phyloP scores from a whole-genome alignment of 2,329 filamentous ascomycete species.

The Magnaporthiopsis incrustans region DNA sequence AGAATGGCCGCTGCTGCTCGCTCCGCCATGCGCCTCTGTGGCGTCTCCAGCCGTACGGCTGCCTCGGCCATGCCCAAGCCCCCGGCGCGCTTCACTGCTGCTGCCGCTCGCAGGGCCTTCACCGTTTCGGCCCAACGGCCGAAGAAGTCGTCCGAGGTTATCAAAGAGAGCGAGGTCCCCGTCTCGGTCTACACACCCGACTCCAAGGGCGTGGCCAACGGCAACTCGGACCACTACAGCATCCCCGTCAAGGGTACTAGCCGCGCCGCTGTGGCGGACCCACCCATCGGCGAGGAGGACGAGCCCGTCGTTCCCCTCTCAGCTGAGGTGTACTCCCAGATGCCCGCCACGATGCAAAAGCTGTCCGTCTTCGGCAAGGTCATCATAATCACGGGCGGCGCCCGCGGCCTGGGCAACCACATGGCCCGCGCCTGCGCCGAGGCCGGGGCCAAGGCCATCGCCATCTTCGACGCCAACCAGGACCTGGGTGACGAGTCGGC shows the following conservation, averaged over 20 bases:
- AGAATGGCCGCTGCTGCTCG: constrained; percentile 20
- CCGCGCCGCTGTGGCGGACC: constrained; percentile 27
- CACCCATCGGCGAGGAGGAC: constrained; percentile 28
- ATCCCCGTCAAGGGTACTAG: constrained; percentile 42
- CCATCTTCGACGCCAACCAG: constrained; percentile 72
- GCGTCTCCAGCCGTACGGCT: constrained; percentile 20
- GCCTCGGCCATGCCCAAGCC: constrained; percentile 13
- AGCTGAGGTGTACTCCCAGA: constrained; percentile 42
- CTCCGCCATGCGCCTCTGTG: constrained; percentile 15
- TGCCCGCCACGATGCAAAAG: constrained; percentile 60
- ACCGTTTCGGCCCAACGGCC: constrained; percentile 26
- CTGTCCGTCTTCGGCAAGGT: constrained; percentile 64
- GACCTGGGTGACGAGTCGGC: constrained; percentile 64
- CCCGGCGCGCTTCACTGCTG: constrained; percentile 9
- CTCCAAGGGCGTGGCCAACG: constrained; percentile 32
- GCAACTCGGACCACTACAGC: constrained; percentile 42
- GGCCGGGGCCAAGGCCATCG: constrained; percentile 64
- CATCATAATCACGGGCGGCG: constrained; percentile 66
- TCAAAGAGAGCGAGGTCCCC: constrained; percentile 49
- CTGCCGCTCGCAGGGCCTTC: constrained; percentile 23
- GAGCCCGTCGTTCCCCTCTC: constrained; percentile 43
- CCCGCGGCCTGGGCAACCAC: constrained; percentile 68
- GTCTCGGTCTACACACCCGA: constrained; percentile 45
- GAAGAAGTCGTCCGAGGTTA: constrained; percentile 38
- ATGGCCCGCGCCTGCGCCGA: constrained; percentile 73